These are phyloP conservation scores for Trifolium repens DNA, from an alignment of 306 rosid species.

Conservation along the genomic window DNA sequence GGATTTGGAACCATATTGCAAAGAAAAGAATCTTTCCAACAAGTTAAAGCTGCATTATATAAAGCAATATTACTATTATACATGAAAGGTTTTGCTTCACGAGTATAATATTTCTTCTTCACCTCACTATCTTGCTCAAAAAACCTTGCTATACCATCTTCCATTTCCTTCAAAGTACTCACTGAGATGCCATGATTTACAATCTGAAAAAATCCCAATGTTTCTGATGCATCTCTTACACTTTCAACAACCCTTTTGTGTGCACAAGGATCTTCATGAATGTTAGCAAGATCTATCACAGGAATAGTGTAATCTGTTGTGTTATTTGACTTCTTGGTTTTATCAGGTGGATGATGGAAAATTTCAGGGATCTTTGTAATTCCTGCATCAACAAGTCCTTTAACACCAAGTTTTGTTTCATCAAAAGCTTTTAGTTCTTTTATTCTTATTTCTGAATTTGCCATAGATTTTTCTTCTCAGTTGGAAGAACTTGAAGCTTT, in stretches of 20 bases:
- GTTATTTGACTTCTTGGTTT: not conserved
- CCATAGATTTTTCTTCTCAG: not conserved
- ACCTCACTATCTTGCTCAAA: constrained; percentile 50
- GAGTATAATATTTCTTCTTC: constrained; percentile 29
- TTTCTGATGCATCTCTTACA: constrained; percentile 45
- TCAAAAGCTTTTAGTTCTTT: constrained; percentile 56
- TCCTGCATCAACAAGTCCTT: constrained; percentile 69
- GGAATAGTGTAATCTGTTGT: constrained; percentile 37
- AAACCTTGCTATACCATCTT: constrained; percentile 42
- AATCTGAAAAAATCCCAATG: constrained; percentile 56
- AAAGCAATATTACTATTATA: constrained; percentile 12
- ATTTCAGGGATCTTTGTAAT: constrained; percentile 55
- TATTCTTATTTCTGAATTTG: constrained; percentile 14
- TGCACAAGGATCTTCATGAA: not conserved
- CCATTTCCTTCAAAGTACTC: constrained; percentile 42
- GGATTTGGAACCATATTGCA: constrained; percentile 37
- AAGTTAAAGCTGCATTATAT: constrained; percentile 20
- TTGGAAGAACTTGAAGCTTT: too few species aligned
- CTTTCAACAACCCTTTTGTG: constrained; percentile 28
- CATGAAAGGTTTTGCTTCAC: not conserved
- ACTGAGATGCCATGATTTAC: constrained; percentile 53
- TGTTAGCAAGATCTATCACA: constrained; percentile 37
- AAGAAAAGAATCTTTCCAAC: constrained; percentile 55
- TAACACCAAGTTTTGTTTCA: constrained; percentile 63
- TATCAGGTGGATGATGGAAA: constrained; percentile 46